phyloP scores from a whole-genome alignment of 164 flowering plant species.

The Vitis cinerea region DNA sequence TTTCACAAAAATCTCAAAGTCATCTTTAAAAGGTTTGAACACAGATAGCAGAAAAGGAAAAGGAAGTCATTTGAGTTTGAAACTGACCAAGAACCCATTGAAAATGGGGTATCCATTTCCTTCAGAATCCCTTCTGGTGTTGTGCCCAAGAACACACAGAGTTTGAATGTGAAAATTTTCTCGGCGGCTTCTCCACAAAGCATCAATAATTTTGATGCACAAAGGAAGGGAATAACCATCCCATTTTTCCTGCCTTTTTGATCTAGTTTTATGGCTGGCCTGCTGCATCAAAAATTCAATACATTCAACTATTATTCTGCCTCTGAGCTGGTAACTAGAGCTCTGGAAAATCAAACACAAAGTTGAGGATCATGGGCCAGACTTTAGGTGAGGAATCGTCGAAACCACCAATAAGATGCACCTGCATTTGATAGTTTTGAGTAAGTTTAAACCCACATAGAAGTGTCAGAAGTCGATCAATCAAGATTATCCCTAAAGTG shows the following conservation, averaged over 20 bases:
- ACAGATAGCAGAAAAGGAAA: neutral
- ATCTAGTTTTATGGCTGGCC: conserved; percentile 12
- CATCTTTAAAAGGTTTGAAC: neutral
- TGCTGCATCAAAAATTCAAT: conserved; percentile 48
- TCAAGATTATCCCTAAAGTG: neutral
- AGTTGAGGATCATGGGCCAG: conserved; percentile 30
- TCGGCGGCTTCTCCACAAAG: conserved; percentile 36
- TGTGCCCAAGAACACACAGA: conserved; percentile 72
- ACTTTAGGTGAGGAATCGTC: conserved; percentile 64
- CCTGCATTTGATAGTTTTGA: conserved; percentile 49
- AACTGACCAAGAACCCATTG: conserved; percentile 74
- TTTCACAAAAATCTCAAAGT: neutral
- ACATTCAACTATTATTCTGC: conserved; percentile 18
- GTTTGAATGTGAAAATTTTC: conserved; percentile 66
- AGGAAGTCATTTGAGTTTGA: conserved; percentile 1
- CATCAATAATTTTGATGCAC: conserved; percentile 63
- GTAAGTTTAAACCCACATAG: conserved; percentile 2
- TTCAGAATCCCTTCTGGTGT: conserved; percentile 68
- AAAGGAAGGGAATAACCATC: conserved; percentile 72
- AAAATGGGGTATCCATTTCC: conserved; percentile 65
- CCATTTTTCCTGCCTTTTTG: conserved; percentile 16
- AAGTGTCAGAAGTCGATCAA: neutral
- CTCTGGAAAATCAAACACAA: conserved; percentile 20
- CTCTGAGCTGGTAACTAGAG: conserved; percentile 17
- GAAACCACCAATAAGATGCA: conserved; percentile 85